Evolutionary conservation across 1,284 basidiomycete genomes (phyloP).

Genomic region (Farysia itapuensis): DNA sequence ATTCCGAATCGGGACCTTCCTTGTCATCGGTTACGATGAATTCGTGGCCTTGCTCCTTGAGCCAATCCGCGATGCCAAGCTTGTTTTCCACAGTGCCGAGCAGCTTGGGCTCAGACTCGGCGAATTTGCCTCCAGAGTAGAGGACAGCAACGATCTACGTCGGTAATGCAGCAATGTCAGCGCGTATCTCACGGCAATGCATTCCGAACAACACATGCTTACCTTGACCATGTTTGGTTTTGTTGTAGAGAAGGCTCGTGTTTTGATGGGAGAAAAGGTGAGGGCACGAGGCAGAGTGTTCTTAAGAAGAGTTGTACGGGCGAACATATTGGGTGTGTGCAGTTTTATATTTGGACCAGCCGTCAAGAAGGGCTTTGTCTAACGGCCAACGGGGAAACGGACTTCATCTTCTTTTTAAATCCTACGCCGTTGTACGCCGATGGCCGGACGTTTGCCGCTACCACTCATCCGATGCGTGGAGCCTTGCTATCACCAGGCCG

Average conservation of each 20-base stretch:
- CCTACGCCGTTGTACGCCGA: too few relatives aligned
- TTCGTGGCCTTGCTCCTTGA: conserved; percentile 74
- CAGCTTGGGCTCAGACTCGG: conserved; percentile 77
- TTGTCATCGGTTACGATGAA: conserved; percentile 70
- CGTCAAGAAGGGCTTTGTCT: too few relatives aligned
- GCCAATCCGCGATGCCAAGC: conserved; percentile 56
- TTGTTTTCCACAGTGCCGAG: conserved; percentile 86
- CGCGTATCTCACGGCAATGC: too few relatives aligned
- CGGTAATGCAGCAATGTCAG: too few relatives aligned
- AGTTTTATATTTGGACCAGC: not conserved
- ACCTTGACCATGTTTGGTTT: conserved; percentile 44
- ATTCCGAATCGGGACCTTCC: conserved; percentile 80
- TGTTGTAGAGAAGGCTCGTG: conserved; percentile 26
- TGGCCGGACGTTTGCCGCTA: too few relatives aligned
- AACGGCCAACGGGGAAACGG: too few relatives aligned
- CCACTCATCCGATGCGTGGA: too few relatives aligned
- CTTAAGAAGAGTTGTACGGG: conserved; percentile 14
- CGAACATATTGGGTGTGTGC: conserved; percentile 8
- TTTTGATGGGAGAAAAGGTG: too few relatives aligned
- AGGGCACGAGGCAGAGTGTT: conserved; percentile 9
- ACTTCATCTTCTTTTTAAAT: too few relatives aligned
- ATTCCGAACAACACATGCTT: too few relatives aligned
- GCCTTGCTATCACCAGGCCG: too few relatives aligned
- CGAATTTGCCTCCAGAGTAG: conserved; percentile 70
- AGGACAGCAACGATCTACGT: conserved; percentile 84